Evolutionary conservation across 768 basidiomycete species (phyloP).

Genomic region (Boletus pseudopeckii): DNA sequence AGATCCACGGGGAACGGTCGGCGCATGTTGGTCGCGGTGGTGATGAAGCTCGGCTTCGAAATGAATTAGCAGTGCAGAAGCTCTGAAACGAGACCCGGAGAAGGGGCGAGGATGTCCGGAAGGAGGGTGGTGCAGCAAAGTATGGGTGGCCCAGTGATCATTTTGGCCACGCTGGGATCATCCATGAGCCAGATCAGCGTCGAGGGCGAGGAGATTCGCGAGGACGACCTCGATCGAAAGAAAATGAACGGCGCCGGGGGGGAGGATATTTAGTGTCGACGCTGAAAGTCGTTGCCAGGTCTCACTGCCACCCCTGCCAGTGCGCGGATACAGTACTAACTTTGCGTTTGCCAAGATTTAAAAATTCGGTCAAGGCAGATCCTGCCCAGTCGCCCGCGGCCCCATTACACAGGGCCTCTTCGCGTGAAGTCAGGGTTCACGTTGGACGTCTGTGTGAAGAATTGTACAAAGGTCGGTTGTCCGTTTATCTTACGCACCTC

Average conservation of each 20-base stretch:
- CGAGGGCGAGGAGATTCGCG: slow-evolving; percentile 1
- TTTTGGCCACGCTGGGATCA: slow-evolving; percentile 2
- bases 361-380: neutral
- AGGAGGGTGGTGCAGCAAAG: neutral
- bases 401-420: slow-evolving; percentile 1
- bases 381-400: neutral
- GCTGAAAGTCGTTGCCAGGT: neutral
- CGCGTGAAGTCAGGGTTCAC: slow-evolving; percentile 17
- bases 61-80: slow-evolving; percentile 9
- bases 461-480: slow-evolving; percentile 6
- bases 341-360: neutral
- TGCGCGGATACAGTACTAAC: too few relatives aligned
- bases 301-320: neutral
- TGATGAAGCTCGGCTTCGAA: neutral
- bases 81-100: neutral
- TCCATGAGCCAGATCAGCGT: slow-evolving; percentile 6
- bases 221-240: slow-evolving; percentile 3
- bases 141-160: neutral
- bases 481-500: slow-evolving; percentile 8
- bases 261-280: neutral
- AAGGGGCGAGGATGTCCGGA: neutral
- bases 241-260: slow-evolving; percentile 2
- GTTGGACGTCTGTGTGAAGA: slow-evolving; percentile 27
- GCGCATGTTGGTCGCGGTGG: slow-evolving; percentile 9
- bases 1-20: slow-evolving; percentile 11